Evolutionary conservation across 2,329 filamentous ascomycete genomes (phyloP).

Genomic region (Cadophora gregata): DNA sequence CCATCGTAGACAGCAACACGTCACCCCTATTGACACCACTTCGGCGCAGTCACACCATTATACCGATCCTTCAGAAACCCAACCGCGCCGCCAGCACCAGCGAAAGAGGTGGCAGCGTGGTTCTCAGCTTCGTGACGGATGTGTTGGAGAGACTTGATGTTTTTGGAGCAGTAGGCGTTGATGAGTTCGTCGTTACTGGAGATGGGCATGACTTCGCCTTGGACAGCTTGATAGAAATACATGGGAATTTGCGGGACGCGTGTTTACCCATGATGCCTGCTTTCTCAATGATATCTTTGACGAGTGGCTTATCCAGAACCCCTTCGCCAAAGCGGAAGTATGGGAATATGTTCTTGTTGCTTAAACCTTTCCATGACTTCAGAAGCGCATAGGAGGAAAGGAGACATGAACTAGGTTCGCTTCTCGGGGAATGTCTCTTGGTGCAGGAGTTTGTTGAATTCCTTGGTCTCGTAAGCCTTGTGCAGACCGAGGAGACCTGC

Average conservation of each 20-base stretch:
- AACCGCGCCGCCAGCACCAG: constrained; percentile 11
- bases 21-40: constrained; percentile 9
- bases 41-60: constrained; percentile 9
- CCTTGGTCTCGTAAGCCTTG: constrained; percentile 4
- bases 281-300: constrained; percentile 15
- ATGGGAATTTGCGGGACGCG: constrained; percentile 13
- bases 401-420: constrained; percentile 5
- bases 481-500: constrained; percentile 18
- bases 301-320: not conserved
- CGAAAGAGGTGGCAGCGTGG: not conserved
- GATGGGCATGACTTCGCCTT: constrained; percentile 13
- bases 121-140: not conserved
- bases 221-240: constrained; percentile 18
- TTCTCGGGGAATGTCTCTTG: constrained; percentile 5
- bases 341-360: not conserved
- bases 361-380: not conserved
- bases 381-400: constrained; percentile 4
- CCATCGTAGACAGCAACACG: not conserved
- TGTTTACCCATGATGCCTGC: constrained; percentile 19
- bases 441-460: constrained; percentile 1
- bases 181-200: constrained; percentile 15
- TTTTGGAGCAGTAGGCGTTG: not conserved
- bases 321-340: constrained; percentile 12
- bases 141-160: constrained; percentile 11
- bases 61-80: constrained; percentile 22